A percentile compares a stretch with the other conserved stretches of the same genome.
These are phyloP conservation scores for Sungouiozyma intestinalis DNA, from an alignment of 805 yeast species.

Conservation along the genomic window DNA sequence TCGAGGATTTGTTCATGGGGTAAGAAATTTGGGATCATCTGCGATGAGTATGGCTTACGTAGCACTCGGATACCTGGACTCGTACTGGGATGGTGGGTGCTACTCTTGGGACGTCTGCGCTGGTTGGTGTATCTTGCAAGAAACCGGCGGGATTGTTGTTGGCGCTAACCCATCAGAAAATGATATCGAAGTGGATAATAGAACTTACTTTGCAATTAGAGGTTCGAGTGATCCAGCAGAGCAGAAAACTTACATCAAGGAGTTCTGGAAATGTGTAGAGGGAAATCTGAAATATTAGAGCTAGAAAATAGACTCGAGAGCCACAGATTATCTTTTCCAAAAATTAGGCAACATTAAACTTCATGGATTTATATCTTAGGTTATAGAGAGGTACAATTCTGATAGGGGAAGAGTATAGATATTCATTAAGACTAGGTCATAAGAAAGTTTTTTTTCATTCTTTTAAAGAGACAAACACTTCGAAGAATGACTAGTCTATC, in stretches of 20 bases:
- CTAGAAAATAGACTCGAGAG: no score
- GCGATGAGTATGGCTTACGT: slow-evolving; percentile 52
- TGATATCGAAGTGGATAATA: slow-evolving; percentile 40
- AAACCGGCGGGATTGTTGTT: slow-evolving; percentile 50
- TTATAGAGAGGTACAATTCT: no score
- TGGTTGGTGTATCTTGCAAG: slow-evolving; percentile 52
- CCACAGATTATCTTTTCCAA: no score
- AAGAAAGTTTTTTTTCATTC: no score
- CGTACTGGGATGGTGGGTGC: slow-evolving; percentile 64
- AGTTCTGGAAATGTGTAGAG: slow-evolving; percentile 41
- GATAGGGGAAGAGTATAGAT: no score
- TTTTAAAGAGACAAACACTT: background rate
- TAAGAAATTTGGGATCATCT: slow-evolving; percentile 53
- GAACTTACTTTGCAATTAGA: slow-evolving; percentile 46
- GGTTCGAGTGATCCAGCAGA: slow-evolving; percentile 32
- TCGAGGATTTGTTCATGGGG: slow-evolving; percentile 80
- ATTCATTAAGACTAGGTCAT: no score
- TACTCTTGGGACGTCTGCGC: slow-evolving; percentile 67
- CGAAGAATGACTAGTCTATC: background rate
- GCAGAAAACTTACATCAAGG: slow-evolving; percentile 37
- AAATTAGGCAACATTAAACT: no score
- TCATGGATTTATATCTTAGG: no score
- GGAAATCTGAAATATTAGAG: slow-evolving; percentile 39
- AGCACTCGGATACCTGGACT: slow-evolving; percentile 49
- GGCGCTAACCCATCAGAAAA: slow-evolving; percentile 43